A percentile compares a stretch with the other conserved stretches of the same genome.
phyloP scores from a whole-genome alignment of 768 basidiomycete genomes.

The Tephrocybe sp. region DNA sequence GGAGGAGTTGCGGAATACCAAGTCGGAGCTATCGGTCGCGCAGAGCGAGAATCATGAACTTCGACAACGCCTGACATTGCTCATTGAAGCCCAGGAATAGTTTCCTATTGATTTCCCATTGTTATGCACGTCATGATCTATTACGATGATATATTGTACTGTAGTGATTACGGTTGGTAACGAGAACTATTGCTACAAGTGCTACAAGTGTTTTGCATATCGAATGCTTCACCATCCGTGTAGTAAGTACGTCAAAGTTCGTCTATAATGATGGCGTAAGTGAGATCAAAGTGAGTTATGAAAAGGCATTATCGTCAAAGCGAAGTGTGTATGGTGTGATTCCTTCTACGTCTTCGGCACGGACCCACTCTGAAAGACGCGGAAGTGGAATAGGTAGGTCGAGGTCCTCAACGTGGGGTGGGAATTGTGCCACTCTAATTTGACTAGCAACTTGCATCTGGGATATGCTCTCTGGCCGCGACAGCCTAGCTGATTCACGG shows the following conservation, averaged over 20 bases:
- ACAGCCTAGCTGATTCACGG: slow-evolving; percentile 32
- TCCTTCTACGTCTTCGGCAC: slow-evolving; percentile 37
- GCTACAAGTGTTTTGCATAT: slow-evolving; percentile 9
- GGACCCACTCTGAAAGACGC: slow-evolving; percentile 51
- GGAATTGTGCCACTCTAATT: slow-evolving; percentile 32
- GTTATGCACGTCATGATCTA: background rate
- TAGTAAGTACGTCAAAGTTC: background rate
- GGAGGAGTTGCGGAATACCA: slow-evolving; percentile 45
- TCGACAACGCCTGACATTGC: slow-evolving; percentile 32
- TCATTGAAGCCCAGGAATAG: background rate
- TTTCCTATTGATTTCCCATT: too few species aligned
- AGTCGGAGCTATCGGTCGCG: slow-evolving; percentile 41
- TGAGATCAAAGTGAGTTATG: background rate
- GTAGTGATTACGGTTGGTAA: slow-evolving; percentile 2
- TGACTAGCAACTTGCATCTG: slow-evolving; percentile 20
- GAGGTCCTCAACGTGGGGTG: slow-evolving; percentile 40
- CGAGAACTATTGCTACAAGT: slow-evolving; percentile 6
- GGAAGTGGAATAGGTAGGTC: slow-evolving; percentile 60
- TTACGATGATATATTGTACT: background rate
- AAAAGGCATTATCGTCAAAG: slow-evolving; percentile 13
- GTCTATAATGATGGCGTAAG: background rate
- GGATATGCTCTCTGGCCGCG: slow-evolving; percentile 27
- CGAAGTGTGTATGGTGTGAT: slow-evolving; percentile 19
- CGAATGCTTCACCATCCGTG: slow-evolving; percentile 3
- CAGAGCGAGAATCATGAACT: slow-evolving; percentile 59